Conservation (phyloP, 2,329 filamentous ascomycete genomes). For the Elsinoe perseae region DNA sequence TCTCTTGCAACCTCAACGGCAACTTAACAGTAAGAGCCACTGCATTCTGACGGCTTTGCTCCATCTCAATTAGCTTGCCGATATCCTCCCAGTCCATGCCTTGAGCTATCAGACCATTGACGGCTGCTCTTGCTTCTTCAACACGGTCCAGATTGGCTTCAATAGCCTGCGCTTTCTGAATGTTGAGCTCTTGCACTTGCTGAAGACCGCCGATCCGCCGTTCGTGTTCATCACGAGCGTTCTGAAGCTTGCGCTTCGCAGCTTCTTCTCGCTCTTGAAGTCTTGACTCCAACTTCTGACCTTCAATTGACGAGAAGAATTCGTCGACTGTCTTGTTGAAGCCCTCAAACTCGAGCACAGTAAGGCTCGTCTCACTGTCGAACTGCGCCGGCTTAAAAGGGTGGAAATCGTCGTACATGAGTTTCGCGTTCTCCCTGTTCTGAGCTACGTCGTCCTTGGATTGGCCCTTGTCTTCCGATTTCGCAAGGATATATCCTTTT, state of each 20-base stretch:
- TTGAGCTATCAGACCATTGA: slow-evolving; percentile 83
- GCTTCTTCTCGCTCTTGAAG: slow-evolving; percentile 72
- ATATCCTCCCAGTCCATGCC: slow-evolving; percentile 98
- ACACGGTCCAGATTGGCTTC: slow-evolving; percentile 85
- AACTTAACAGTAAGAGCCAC: slow-evolving; percentile 82
- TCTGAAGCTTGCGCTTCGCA: slow-evolving; percentile 76
- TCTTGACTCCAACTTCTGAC: slow-evolving; percentile 79
- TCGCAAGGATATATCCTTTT: slow-evolving; percentile 80
- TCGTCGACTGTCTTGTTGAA: slow-evolving; percentile 94
- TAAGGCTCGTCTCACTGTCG: slow-evolving; percentile 55
- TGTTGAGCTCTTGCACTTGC: slow-evolving; percentile 70
- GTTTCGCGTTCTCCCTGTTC: slow-evolving; percentile 31
- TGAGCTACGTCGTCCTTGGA: slow-evolving; percentile 19
- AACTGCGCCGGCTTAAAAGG: slow-evolving; percentile 82
- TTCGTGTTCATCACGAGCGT: slow-evolving; percentile 73
- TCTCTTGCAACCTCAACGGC: slow-evolving; percentile 83
- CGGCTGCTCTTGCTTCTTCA: slow-evolving; percentile 83
- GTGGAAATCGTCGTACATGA: slow-evolving; percentile 91
- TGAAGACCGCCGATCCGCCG: slow-evolving; percentile 79
- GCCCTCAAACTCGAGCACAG: slow-evolving; percentile 67
- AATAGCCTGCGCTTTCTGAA: slow-evolving; percentile 82
- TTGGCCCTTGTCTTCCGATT: slow-evolving; percentile 23
- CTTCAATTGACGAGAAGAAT: slow-evolving; percentile 94
- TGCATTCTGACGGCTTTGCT: slow-evolving; percentile 70
- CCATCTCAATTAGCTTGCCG: slow-evolving; percentile 75